Conservation (phyloP, 78 protist genomes). For the Dictyostelium capitatum region DNA sequence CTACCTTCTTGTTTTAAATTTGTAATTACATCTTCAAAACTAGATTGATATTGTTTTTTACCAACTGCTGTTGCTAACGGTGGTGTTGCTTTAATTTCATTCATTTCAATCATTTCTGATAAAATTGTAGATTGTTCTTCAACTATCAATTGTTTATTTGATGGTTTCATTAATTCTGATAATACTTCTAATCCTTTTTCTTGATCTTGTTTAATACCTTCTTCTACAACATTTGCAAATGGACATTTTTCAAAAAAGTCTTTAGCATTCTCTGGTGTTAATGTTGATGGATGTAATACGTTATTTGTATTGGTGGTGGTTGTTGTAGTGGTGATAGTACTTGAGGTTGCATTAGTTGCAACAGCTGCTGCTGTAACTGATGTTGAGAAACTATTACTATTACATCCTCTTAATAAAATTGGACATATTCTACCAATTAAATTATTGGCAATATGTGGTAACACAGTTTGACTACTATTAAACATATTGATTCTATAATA, state of each 20-base stretch:
- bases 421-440: conserved; percentile 13
- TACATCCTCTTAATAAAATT: background rate
- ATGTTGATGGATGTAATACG: conserved; percentile 37
- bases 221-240: conserved; percentile 71
- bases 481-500: background rate
- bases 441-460: conserved; percentile 1
- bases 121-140: background rate
- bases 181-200: conserved; percentile 67
- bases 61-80: background rate
- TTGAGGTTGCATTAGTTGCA: background rate
- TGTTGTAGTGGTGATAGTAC: background rate
- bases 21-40: conserved; percentile 42
- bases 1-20: conserved; percentile 78
- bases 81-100: background rate
- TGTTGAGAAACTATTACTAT: background rate
- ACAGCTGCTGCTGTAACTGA: background rate
- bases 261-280: conserved; percentile 77
- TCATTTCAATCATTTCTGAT: conserved; percentile 56
- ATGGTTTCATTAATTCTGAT: conserved; percentile 57
- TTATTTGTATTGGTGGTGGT: background rate
- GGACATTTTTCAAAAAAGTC: conserved; percentile 78
- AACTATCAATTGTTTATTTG: background rate
- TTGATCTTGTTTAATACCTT: conserved; percentile 40
- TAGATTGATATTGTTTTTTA: background rate
- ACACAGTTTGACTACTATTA: conserved; percentile 8